Percentiles rank a stretch among this genome's conserved stretches.
Conservation (phyloP, 192 early-diverging fungal genomes). For the Physocladia obscura region DNA sequence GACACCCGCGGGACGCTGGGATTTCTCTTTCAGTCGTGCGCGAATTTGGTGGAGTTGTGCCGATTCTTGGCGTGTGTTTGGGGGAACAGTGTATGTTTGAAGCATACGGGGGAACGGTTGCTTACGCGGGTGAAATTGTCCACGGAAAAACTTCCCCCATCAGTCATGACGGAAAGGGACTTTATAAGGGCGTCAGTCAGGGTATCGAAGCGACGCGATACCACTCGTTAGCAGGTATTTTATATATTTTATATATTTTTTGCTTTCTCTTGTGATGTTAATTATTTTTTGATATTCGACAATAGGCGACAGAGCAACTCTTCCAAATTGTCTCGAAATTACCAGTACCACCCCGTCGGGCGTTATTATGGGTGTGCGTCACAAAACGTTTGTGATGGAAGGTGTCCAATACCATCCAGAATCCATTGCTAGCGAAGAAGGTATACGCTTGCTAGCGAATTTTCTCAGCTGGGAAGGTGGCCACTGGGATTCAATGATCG, state of each 20-base stretch:
- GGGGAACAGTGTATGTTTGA: conserved; percentile 98
- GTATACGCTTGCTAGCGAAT: conserved; percentile 83
- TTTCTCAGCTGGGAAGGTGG: conserved; percentile 87
- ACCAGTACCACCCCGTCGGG: conserved; percentile 83
- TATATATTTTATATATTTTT: not conserved
- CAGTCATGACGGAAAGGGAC: conserved; percentile 84
- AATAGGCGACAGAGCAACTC: conserved; percentile 65
- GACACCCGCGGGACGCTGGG: conserved; percentile 88
- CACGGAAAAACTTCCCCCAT: conserved; percentile 95
- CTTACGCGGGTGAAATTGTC: conserved; percentile 91
- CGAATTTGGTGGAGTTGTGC: conserved; percentile 90
- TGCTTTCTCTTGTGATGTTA: not conserved
- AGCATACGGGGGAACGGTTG: conserved; percentile 89
- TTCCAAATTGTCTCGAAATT: conserved; percentile 79
- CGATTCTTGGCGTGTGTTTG: conserved; percentile 95
- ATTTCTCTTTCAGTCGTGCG: conserved; percentile 84
- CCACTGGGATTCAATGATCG: conserved; percentile 69
- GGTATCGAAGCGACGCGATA: conserved; percentile 89
- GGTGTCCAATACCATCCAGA: conserved; percentile 99
- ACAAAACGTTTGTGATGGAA: conserved; percentile 84
- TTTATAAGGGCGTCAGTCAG: conserved; percentile 84
- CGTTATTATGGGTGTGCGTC: conserved; percentile 94
- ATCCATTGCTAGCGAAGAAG: conserved; percentile 91
- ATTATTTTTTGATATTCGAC: not conserved
- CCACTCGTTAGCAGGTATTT: conserved; percentile 84